Percentiles rank a stretch among this genome's conserved stretches.
These are phyloP conservation scores for Pisolithus albus DNA, from an alignment of 768 basidiomycete species.

Conservation along the genomic window DNA sequence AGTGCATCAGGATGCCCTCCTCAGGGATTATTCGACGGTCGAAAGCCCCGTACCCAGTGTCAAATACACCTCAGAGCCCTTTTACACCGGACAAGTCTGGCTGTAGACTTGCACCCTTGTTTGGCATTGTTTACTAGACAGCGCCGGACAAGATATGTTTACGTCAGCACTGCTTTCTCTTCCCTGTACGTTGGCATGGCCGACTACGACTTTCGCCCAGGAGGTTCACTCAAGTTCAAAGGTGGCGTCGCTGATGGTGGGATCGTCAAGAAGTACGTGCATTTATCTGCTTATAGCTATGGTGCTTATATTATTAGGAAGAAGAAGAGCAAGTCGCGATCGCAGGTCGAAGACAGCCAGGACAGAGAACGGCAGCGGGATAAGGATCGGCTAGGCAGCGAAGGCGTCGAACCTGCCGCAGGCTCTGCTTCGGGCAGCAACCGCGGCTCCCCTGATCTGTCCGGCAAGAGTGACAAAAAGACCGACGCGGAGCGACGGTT, in stretches of 20 bases:
- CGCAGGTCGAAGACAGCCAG: constrained; percentile 43
- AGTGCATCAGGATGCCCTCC: constrained; percentile 10
- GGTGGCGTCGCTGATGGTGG: constrained; percentile 74
- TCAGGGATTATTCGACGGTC: not conserved
- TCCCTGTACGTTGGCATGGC: constrained; percentile 44
- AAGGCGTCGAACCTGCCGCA: constrained; percentile 35
- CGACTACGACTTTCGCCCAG: constrained; percentile 79
- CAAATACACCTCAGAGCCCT: not conserved
- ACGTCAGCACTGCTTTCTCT: constrained; percentile 23
- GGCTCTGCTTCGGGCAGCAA: constrained; percentile 50
- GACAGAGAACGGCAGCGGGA: constrained; percentile 38
- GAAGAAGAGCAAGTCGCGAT: constrained; percentile 75
- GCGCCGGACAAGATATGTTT: constrained; percentile 13
- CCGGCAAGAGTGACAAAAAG: constrained; percentile 47
- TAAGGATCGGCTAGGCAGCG: constrained; percentile 47
- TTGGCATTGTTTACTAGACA: constrained; percentile 19
- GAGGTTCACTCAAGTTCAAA: constrained; percentile 87
- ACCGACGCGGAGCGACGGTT: constrained; percentile 87
- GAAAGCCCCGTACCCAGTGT: not conserved
- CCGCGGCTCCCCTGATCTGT: constrained; percentile 53
- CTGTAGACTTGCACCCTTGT: not conserved
- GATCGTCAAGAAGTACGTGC: constrained; percentile 71
- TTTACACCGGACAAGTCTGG: not conserved
- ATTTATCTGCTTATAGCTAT: not conserved
- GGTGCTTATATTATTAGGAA: constrained; percentile 44